Base-by-base conservation (phyloP, 2,329 filamentous ascomycete species). In the Penicillium sp. region DNA sequence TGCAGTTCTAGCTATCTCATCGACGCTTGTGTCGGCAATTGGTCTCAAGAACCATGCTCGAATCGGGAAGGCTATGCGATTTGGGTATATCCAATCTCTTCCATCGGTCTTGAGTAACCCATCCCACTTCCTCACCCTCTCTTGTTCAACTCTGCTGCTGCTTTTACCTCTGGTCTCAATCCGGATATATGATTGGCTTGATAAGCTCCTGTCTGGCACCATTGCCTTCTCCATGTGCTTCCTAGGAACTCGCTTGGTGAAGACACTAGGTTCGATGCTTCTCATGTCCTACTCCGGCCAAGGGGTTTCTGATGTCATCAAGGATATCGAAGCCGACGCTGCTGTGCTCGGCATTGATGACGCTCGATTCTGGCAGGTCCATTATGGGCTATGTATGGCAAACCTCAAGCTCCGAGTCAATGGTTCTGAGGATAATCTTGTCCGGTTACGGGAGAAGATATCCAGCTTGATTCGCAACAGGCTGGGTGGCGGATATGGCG, bases 331-430 rank as follows among this genome's bases (percentile, higher is more conserved):
- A 71, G 82, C 86, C 1, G 92, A 97, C 66, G 85, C 89, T 2
- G 82, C 83, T 53, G 86, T 97, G 26, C 83, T 83, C 43, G 82
- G 83, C 1, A 86, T 99, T 45, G 90, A 97, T 56, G 92, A 97
- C 68, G 93, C 92, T 2, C 87, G 92, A 70, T 96, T 99, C 74
- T 99, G 94, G 94, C 94, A 99, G 78, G 94, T 97, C 14, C 94
- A 99, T 75, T 97, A 97, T 72, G 92, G 93, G 2, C 80, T 97
- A 39, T 96, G 92, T 69, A 96, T 97, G 89, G 94, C 94, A 9
- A 97, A 95, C 70, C 74, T 99, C 63, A 95, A 91, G 73, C 75
- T 99, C 20, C 83, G 87, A 57, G 84, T 96, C 26, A 71, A 76
- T 56, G 88, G 87, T 5, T 86, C 89, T 42, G 90, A 94, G 59